Percentiles rank a stretch among this genome's conserved stretches.
phyloP scores from a whole-genome alignment of 2,329 filamentous ascomycete species.

The Rhinocladiella similis region DNA sequence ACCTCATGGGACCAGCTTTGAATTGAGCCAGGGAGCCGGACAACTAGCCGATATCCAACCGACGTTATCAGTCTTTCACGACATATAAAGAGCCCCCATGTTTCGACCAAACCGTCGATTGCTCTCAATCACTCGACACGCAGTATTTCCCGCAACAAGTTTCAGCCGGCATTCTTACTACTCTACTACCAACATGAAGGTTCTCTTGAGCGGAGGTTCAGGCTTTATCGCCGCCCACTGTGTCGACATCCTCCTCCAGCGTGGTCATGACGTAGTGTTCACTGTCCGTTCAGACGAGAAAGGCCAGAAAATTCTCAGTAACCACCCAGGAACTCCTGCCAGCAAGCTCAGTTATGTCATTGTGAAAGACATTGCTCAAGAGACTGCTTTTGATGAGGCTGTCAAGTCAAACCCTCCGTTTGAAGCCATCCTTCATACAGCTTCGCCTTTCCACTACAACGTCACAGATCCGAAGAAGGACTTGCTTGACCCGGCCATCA shows the following conservation, averaged over 20 bases:
- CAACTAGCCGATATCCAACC: not conserved
- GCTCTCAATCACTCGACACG: too few species aligned
- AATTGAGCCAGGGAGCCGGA: not conserved
- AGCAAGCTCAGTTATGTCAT: slow-evolving; percentile 64
- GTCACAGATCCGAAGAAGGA: slow-evolving; percentile 68
- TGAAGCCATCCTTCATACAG: slow-evolving; percentile 72
- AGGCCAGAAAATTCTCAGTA: slow-evolving; percentile 59
- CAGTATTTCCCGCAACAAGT: not conserved
- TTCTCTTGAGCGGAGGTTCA: slow-evolving; percentile 51
- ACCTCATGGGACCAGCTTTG: too few species aligned
- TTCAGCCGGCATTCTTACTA: not conserved
- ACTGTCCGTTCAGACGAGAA: slow-evolving; percentile 64
- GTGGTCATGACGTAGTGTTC: slow-evolving; percentile 60
- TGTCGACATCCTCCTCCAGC: slow-evolving; percentile 59
- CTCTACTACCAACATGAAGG: slow-evolving; percentile 36
- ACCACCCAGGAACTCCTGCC: slow-evolving; percentile 52
- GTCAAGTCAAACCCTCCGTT: slow-evolving; percentile 65
- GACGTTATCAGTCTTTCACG: not conserved
- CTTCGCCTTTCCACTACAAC: slow-evolving; percentile 72
- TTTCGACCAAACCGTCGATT: not conserved
- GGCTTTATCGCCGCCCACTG: slow-evolving; percentile 68
- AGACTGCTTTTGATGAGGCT: slow-evolving; percentile 68
- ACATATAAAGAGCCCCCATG: not conserved
- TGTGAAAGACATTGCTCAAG: slow-evolving; percentile 70
- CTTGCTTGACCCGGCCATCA: slow-evolving; percentile 60